These are phyloP conservation scores for Fusarium pseudonygamai DNA, from an alignment of 2,329 filamentous ascomycete genomes.

Conservation along the genomic window DNA sequence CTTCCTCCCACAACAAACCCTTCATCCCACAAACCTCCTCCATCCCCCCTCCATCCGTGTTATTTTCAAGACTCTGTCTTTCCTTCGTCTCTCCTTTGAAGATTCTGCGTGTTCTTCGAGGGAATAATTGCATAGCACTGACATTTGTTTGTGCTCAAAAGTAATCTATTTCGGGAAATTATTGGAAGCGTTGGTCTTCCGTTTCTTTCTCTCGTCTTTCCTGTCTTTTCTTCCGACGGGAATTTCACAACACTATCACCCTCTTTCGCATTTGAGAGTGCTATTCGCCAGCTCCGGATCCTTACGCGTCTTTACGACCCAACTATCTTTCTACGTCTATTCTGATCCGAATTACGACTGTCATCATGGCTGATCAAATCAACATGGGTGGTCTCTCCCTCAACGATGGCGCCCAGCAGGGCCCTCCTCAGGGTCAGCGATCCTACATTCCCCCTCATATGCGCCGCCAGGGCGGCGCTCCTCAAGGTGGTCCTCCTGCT, in stretches of 20 bases:
- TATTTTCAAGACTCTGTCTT: conserved; percentile 48
- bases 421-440: conserved; percentile 53
- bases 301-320: conserved; percentile 35
- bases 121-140: conserved; percentile 49
- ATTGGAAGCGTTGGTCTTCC: conserved; percentile 48
- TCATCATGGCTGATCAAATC: conserved; percentile 82
- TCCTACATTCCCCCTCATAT: conserved; percentile 90
- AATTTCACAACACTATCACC: conserved; percentile 39
- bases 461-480: conserved; percentile 57
- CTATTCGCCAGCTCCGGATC: conserved; percentile 30
- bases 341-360: conserved; percentile 38
- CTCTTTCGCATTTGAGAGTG: conserved; percentile 44
- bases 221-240: conserved; percentile 47
- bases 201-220: conserved; percentile 45
- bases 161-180: conserved; percentile 48
- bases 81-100: conserved; percentile 60
- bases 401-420: conserved; percentile 51
- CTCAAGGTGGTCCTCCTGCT: conserved; percentile 28
- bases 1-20: conserved; percentile 49
- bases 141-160: conserved; percentile 45
- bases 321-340: conserved; percentile 30
- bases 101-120: conserved; percentile 56
- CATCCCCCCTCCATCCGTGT: conserved; percentile 44
- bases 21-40: conserved; percentile 45
- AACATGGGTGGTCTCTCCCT: conserved; percentile 82